Evolutionary conservation across 176 grass and related monocot species (phyloP), one percentile per base, ranked within the genome.

Genomic region (Miscanthus lutarioriparius): DNA sequence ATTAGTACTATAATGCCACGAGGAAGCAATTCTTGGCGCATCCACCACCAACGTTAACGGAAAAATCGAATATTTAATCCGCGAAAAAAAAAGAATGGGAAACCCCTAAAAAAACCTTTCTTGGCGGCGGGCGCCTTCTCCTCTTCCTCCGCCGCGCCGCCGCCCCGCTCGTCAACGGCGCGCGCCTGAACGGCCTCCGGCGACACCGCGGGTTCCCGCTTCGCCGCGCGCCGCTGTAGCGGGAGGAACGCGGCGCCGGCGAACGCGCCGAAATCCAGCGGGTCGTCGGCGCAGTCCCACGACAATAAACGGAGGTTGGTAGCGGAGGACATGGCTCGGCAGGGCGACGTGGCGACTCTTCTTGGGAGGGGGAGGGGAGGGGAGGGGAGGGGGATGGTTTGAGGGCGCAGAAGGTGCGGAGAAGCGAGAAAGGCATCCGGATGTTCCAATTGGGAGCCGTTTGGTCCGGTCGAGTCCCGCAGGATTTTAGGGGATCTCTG

Each of bases 181-280:
- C 27, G 56, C 63, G 1, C 37, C 15, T 78, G n/a, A 4, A 51
- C 19, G 37, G 64, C 38, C 56, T 62, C 76, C 1, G 28, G 53
- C 37, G 82, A 67, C 17, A 75, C 48, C 32, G 80, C 75, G 35
- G 70, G 80, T 35, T 81, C 48, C 83, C 86, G 84, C 53, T 40
- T 73, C 69, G 84, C 36, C 10, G 48, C 23, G 30, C 89, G 87
- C 37, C 72, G 83, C 67, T 66, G 86, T 48, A 94, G 89, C 15
- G 92, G 95, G 78, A 89, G 85, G 67, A 97, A 97, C 65, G 88
- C 27, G 53, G 65, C 40, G 35, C 75, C 26, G 67, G 87, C 59
- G 58, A 73, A 37, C 23, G 67, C 87, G 26, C 80, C 49, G 8
- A 88, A 64, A 71, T 88, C 87, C 26, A 88, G 2, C 1, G 44